Base-by-base conservation (phyloP, 305 asterid genomes). In the Rubia tinctorum region DNA sequence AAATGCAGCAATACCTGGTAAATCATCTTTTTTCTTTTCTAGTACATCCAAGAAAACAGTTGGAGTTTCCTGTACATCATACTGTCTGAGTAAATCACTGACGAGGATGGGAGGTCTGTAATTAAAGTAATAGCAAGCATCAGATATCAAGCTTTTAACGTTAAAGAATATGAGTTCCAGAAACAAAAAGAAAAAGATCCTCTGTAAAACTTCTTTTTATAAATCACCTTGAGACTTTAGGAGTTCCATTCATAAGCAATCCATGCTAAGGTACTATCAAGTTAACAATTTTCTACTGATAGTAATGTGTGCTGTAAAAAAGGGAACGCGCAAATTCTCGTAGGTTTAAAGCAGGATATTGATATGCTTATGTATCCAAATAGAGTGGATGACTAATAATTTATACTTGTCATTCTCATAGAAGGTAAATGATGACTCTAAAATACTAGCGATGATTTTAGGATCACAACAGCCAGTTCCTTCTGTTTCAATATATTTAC, bases 71-170 rank as follows among this genome's bases (percentile, higher is more conserved):
- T 75, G 69, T 53, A 83, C 96, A 81, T 85, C 92, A 77, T 76
- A 80, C 81, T 87, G 89, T 86, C 84, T 83, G 71, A 92, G 74
- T 74, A 91, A 82, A 85, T 93, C 98, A 72, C 89, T 86, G 68
- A 93, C 90, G 68, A 93, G 97, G 83, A 91, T 82, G 74, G 89
- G 76, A 71, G 98, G 97, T 78, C 97, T 91, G 93, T 87, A 84
- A 70, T 80, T 77, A 60, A 73, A 69, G 69, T 69, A 69, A 71
- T 67, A 71, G 18, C 63, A 65, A 76, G 76, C 58, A 66, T 75
- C 65, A 79, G 59, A 80, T 71, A 43, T 39, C 42, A 69, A 80
- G 45, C 66, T 79, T 42, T 37, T 56, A 45, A 71, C 27, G 60
- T 42, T 45, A 43, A 67, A n/a, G 74, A 74, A 0, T 9, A 49